These are phyloP conservation scores for Periconia sp. DNA, from an alignment of 2,329 filamentous ascomycete species.

Conservation along the genomic window DNA sequence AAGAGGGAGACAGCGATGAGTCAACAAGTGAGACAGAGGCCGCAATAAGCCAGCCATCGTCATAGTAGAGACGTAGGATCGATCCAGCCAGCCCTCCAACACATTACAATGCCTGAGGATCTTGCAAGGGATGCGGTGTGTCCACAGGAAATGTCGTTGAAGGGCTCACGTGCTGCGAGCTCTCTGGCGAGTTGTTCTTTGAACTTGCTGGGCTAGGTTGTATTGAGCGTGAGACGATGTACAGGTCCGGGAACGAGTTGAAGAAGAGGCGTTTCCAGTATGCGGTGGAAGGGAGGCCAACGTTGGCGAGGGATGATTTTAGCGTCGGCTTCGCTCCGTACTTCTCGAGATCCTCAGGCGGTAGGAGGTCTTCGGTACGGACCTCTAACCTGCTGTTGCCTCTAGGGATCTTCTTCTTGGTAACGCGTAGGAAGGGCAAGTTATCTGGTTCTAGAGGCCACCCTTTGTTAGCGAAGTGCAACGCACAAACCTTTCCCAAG, in stretches of 20 bases:
- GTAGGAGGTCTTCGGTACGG: conserved; percentile 51
- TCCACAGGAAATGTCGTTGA: conserved; percentile 40
- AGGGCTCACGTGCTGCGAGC: conserved; percentile 45
- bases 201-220: conserved; percentile 40
- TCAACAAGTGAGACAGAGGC: conserved; percentile 9
- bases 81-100: conserved; percentile 6
- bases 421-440: conserved; percentile 50
- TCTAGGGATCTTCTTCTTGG: conserved; percentile 54
- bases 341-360: conserved; percentile 39
- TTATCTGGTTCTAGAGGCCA: conserved; percentile 44
- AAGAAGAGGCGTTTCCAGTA: conserved; percentile 55
- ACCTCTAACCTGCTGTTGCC: conserved; percentile 54
- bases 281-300: conserved; percentile 52
- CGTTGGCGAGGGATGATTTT: conserved; percentile 55
- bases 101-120: conserved; percentile 17
- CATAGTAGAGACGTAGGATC: too few species aligned
- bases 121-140: conserved; percentile 29
- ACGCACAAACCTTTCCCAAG: conserved; percentile 1
- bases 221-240: conserved; percentile 54
- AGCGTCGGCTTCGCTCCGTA: conserved; percentile 54
- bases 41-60: too few species aligned
- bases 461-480: conserved; percentile 23
- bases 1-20: background rate
- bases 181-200: conserved; percentile 46
- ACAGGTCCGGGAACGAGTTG: conserved; percentile 55